These are phyloP conservation scores for Didymella pomorum DNA, from an alignment of 2,329 filamentous ascomycete species.

Conservation along the genomic window DNA sequence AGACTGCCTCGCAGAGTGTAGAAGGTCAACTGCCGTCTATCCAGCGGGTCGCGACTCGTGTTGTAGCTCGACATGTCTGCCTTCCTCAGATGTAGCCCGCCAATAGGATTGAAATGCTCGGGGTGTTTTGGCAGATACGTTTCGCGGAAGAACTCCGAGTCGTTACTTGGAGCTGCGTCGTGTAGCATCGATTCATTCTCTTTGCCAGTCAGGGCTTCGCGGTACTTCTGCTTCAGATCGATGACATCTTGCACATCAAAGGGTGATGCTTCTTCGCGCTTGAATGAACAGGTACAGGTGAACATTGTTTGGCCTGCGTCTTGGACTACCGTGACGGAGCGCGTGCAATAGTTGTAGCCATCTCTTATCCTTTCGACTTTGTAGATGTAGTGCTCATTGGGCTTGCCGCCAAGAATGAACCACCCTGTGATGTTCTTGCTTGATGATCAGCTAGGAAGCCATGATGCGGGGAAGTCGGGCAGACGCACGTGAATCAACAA, in stretches of 20 bases:
- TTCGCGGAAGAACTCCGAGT: conserved; percentile 39
- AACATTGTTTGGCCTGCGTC: conserved; percentile 55
- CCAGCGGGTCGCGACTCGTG: conserved; percentile 43
- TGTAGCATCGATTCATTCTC: conserved; percentile 42
- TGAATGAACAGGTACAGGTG: conserved; percentile 62
- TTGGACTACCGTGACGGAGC: conserved; percentile 62
- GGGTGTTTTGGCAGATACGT: conserved; percentile 43
- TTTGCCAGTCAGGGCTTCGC: conserved; percentile 44
- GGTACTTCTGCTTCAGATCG: conserved; percentile 49
- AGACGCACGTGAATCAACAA: conserved; percentile 60
- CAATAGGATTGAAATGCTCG: conserved; percentile 52
- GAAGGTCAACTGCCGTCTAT: conserved; percentile 47
- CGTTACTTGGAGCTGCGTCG: conserved; percentile 29
- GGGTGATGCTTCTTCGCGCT: conserved; percentile 52
- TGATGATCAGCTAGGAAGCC: neutral
- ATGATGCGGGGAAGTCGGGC: neutral
- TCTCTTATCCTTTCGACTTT: conserved; percentile 60
- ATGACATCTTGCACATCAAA: conserved; percentile 47
- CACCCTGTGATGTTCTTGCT: conserved; percentile 61
- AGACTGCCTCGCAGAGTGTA: conserved; percentile 47
- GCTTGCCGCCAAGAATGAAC: conserved; percentile 59
- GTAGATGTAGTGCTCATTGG: conserved; percentile 60
- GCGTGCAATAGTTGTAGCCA: conserved; percentile 61
- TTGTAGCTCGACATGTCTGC: conserved; percentile 63
- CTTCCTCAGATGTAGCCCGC: conserved; percentile 59